These are phyloP conservation scores for Afroboletus lepidellus DNA, from an alignment of 1,284 basidiomycete species.

Conservation along the genomic window DNA sequence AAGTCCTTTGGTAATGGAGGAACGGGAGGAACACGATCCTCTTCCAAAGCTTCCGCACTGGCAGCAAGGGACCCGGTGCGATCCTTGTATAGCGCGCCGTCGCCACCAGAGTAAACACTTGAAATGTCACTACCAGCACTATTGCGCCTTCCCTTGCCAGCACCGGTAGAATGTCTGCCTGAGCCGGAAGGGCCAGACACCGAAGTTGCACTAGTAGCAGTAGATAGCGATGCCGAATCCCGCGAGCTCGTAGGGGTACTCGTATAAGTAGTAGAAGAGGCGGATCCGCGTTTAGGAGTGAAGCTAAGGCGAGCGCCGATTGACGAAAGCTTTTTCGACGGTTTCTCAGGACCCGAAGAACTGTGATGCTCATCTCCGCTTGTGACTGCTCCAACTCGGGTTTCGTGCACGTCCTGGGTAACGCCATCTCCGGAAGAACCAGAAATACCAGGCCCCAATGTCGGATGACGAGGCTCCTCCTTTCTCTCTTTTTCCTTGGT, in stretches of 20 bases:
- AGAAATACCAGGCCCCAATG: constrained; percentile 37
- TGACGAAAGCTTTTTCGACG: constrained; percentile 58
- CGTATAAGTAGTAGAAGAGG: constrained; percentile 82
- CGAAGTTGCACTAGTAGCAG: constrained; percentile 74
- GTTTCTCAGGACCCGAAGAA: constrained; percentile 53
- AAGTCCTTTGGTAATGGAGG: constrained; percentile 94
- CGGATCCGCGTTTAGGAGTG: constrained; percentile 81
- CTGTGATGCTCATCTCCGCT: constrained; percentile 50
- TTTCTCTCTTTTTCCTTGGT: constrained; percentile 47
- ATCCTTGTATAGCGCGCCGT: constrained; percentile 55
- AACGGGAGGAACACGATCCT: constrained; percentile 83
- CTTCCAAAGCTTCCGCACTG: constrained; percentile 57
- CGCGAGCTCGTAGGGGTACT: constrained; percentile 77
- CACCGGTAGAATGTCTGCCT: constrained; percentile 58
- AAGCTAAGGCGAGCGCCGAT: constrained; percentile 64
- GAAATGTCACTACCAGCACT: constrained; percentile 87
- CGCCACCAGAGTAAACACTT: constrained; percentile 66
- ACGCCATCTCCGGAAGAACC: constrained; percentile 32
- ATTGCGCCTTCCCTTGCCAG: constrained; percentile 60
- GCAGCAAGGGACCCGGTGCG: constrained; percentile 58
- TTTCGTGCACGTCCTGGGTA: constrained; percentile 40
- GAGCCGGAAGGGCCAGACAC: constrained; percentile 66
- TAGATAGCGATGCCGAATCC: constrained; percentile 78
- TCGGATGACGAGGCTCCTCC: constrained; percentile 34
- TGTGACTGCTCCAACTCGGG: constrained; percentile 40